These are phyloP conservation scores for Kwoniella shandongensis DNA, from an alignment of 768 basidiomycete genomes.

Conservation along the genomic window DNA sequence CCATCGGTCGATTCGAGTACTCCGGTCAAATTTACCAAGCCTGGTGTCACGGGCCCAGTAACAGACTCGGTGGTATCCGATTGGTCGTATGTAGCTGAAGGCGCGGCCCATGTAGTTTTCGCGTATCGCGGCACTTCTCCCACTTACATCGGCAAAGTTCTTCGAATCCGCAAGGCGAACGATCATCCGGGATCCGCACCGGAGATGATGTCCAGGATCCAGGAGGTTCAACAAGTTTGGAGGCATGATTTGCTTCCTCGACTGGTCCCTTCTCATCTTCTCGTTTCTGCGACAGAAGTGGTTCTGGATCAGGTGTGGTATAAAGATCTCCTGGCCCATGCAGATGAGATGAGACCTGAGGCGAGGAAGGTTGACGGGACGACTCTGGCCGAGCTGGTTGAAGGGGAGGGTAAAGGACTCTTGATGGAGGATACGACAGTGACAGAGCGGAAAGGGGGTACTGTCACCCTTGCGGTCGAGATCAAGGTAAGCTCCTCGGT, in stretches of 20 bases:
- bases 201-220: slow-evolving; percentile 44
- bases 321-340: slow-evolving; percentile 57
- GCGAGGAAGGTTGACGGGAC: slow-evolving; percentile 60
- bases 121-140: slow-evolving; percentile 66
- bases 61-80: slow-evolving; percentile 22
- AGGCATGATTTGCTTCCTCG: slow-evolving; percentile 65
- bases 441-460: slow-evolving; percentile 48
- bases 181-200: slow-evolving; percentile 20
- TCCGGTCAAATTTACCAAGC: not conserved
- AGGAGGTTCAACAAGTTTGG: slow-evolving; percentile 59
- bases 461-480: slow-evolving; percentile 67
- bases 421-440: slow-evolving; percentile 76
- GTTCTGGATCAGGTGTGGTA: slow-evolving; percentile 63
- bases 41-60: not conserved
- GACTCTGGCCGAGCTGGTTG: slow-evolving; percentile 4
- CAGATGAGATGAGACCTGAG: slow-evolving; percentile 61
- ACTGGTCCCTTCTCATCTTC: slow-evolving; percentile 63
- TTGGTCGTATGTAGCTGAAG: slow-evolving; percentile 88
- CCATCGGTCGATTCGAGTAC: not conserved
- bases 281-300: slow-evolving; percentile 64
- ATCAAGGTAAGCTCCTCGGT: slow-evolving; percentile 70
- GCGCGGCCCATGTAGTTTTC: slow-evolving; percentile 88
- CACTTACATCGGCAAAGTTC: slow-evolving; percentile 64
- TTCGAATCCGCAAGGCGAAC: slow-evolving; percentile 71
- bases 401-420: slow-evolving; percentile 59